Conservation (phyloP, 1,139 yeast genomes). For the Chernovozyma sophiae-reginae region DNA sequence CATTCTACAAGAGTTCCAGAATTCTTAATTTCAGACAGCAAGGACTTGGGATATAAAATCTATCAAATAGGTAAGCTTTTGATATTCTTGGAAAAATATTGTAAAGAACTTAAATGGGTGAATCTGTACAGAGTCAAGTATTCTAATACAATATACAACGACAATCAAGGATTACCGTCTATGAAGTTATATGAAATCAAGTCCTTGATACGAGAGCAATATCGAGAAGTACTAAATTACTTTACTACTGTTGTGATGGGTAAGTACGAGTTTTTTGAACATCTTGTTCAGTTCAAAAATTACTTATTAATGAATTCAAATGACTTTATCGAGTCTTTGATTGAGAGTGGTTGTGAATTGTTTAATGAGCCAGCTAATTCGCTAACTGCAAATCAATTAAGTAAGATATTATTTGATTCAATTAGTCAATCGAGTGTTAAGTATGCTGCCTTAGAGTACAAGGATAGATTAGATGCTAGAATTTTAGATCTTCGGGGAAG, state of each 20-base stretch:
- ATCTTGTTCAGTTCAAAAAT: conserved; percentile 58
- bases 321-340: conserved; percentile 69
- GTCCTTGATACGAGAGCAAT: conserved; percentile 44
- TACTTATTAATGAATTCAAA: conserved; percentile 70
- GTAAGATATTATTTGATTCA: conserved; percentile 63
- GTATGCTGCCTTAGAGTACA: conserved; percentile 23
- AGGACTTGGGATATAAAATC: conserved; percentile 47
- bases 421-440: conserved; percentile 60
- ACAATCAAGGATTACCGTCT: conserved; percentile 24
- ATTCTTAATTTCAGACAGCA: conserved; percentile 41
- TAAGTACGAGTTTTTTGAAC: conserved; percentile 50
- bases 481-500: conserved; percentile 50
- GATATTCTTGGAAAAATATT: conserved; percentile 61
- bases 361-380: conserved; percentile 60
- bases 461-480: conserved; percentile 69
- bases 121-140: conserved; percentile 37
- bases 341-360: conserved; percentile 50
- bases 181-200: conserved; percentile 27
- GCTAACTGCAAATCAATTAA: conserved; percentile 62
- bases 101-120: conserved; percentile 45
- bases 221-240: conserved; percentile 53
- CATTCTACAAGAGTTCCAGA: conserved; percentile 50
- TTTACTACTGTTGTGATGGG: conserved; percentile 49
- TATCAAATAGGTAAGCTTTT: conserved; percentile 77
- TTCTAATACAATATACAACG: conserved; percentile 24